These are phyloP conservation scores for Lagenaria siceraria DNA, from an alignment of 306 rosid species.

Conservation along the genomic window DNA sequence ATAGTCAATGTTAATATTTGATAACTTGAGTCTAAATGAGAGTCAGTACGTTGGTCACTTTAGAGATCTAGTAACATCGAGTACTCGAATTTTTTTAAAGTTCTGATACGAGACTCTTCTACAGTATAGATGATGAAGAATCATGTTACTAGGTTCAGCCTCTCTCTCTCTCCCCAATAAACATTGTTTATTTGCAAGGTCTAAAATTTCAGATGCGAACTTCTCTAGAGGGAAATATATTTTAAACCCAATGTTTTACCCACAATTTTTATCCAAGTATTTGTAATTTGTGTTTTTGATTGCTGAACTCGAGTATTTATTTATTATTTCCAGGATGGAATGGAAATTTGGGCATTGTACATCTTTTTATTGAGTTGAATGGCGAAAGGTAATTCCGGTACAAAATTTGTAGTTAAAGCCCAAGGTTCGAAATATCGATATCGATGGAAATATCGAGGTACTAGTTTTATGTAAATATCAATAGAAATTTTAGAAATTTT, in stretches of 20 bases:
- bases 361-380: neutral
- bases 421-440: too few relatives aligned
- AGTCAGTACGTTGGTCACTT: neutral
- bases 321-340: neutral
- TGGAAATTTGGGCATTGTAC: neutral
- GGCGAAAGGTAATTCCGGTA: neutral
- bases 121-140: neutral
- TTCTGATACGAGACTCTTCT: neutral
- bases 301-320: neutral
- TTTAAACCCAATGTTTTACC: neutral
- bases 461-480: too few relatives aligned
- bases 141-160: too few relatives aligned
- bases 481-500: too few relatives aligned
- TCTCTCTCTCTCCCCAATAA: neutral
- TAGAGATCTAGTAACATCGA: neutral
- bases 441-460: too few relatives aligned
- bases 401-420: neutral
- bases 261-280: neutral
- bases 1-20: neutral
- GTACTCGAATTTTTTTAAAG: neutral
- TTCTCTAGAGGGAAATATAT: neutral
- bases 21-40: neutral
- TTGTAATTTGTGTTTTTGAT: neutral
- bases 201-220: neutral
- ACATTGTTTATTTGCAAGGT: neutral